phyloP scores from a whole-genome alignment of 31 red algal species.

The Bonnemaisonia californica region DNA sequence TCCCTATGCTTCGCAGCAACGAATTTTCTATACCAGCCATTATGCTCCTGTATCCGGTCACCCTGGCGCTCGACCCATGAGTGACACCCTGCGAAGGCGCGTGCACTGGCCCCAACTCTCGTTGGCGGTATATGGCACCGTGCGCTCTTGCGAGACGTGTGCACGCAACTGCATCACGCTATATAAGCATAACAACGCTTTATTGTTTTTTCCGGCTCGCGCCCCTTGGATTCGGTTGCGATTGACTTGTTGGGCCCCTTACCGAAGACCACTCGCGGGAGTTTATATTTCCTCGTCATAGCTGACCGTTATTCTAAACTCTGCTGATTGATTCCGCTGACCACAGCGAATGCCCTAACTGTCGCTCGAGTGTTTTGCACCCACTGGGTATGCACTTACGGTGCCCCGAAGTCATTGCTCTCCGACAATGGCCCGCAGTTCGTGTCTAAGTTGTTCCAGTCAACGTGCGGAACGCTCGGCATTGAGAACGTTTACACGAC shows the following conservation, averaged over 20 bases:
- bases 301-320: constrained; percentile 13
- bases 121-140: not conserved
- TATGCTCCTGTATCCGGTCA: not conserved
- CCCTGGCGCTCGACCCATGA: not conserved
- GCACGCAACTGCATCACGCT: not conserved
- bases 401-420: constrained; percentile 12
- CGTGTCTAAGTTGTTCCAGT: constrained; percentile 18
- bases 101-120: not conserved
- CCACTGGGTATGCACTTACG: constrained; percentile 29
- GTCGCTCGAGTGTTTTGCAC: not conserved
- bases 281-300: constrained; percentile 21
- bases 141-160: not conserved
- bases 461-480: not conserved
- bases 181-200: not conserved
- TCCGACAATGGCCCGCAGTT: no score
- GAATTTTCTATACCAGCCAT: not conserved
- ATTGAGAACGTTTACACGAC: not conserved
- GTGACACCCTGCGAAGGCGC: not conserved
- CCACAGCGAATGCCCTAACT: not conserved
- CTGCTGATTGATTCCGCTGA: not conserved
- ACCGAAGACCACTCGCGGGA: not conserved
- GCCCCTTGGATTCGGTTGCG: constrained; percentile 8
- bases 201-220: constrained; percentile 11
- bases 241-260: constrained; percentile 37
- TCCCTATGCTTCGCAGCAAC: no score